A percentile compares a stretch with the other conserved stretches of the same genome.
Evolutionary conservation across 805 yeast genomes (phyloP).

Genomic region (Wilhelminamyces savonicus): DNA sequence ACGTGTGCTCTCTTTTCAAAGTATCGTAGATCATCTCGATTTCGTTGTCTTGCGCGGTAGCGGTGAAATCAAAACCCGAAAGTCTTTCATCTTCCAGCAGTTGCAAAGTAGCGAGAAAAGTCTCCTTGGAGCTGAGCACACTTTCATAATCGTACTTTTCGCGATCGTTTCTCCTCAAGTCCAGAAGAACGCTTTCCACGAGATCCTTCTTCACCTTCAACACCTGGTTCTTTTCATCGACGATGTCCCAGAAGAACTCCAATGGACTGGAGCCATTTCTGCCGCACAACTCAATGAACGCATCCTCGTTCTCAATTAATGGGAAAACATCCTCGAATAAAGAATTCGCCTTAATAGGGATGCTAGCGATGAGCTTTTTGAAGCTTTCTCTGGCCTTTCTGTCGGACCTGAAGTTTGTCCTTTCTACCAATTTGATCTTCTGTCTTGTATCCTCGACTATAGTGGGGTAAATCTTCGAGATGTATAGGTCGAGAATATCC

Average conservation of each 20-base stretch:
- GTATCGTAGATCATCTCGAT: constrained; percentile 20
- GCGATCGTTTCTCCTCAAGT: too few species aligned
- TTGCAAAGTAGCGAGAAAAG: constrained; percentile 12
- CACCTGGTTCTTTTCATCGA: constrained; percentile 54
- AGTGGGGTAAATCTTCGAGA: constrained; percentile 26
- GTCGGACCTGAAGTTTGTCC: constrained; percentile 47
- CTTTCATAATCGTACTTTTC: constrained; percentile 12
- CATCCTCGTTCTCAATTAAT: constrained; percentile 44
- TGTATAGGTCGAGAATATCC: constrained; percentile 56
- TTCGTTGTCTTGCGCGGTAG: constrained; percentile 14
- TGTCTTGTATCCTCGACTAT: constrained; percentile 13
- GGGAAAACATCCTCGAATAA: constrained; percentile 55
- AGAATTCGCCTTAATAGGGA: constrained; percentile 43
- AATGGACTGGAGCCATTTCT: constrained; percentile 72
- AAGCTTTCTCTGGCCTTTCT: constrained; percentile 61
- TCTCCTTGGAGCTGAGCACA: constrained; percentile 9
- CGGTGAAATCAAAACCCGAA: constrained; percentile 12
- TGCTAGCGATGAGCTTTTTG: constrained; percentile 37
- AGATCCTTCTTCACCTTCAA: constrained; percentile 56
- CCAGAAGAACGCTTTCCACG: constrained; percentile 44
- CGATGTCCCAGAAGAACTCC: constrained; percentile 69
- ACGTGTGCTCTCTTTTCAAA: too few species aligned
- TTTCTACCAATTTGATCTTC: constrained; percentile 18
- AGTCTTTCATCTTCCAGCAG: constrained; percentile 24
- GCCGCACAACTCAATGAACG: constrained; percentile 61